Evolutionary conservation across 2,329 filamentous ascomycete species (phyloP).

Genomic region (Trichophyton benhamiae): DNA sequence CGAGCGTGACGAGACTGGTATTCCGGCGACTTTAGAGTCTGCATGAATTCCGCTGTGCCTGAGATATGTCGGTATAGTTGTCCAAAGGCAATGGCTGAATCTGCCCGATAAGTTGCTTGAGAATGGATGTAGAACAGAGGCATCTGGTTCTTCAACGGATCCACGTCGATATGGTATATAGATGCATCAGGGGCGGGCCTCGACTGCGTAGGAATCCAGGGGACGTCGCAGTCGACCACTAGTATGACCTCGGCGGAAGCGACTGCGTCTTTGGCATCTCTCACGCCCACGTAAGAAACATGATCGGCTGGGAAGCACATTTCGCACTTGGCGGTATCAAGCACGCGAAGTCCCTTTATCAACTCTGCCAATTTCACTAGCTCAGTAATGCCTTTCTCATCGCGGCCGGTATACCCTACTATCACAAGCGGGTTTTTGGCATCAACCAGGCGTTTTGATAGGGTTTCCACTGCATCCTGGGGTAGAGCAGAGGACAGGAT

Average conservation of each 20-base stretch:
- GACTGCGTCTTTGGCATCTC: slow-evolving; percentile 65
- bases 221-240: slow-evolving; percentile 79
- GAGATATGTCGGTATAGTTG: slow-evolving; percentile 56
- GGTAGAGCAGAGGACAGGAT: slow-evolving; percentile 55
- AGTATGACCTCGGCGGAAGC: slow-evolving; percentile 70
- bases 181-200: slow-evolving; percentile 44
- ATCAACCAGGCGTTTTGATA: slow-evolving; percentile 33
- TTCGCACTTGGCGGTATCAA: slow-evolving; percentile 43
- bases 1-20: slow-evolving; percentile 40
- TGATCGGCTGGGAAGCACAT: slow-evolving; percentile 40
- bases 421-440: slow-evolving; percentile 40
- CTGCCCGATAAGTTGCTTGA: slow-evolving; percentile 53
- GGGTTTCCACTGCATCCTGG: slow-evolving; percentile 32
- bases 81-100: slow-evolving; percentile 51
- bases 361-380: slow-evolving; percentile 37
- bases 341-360: slow-evolving; percentile 38
- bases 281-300: slow-evolving; percentile 52
- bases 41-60: slow-evolving; percentile 32
- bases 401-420: slow-evolving; percentile 40
- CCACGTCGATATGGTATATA: slow-evolving; percentile 54
- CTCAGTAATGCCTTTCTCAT: slow-evolving; percentile 31
- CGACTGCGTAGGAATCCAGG: slow-evolving; percentile 76
- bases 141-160: slow-evolving; percentile 60
- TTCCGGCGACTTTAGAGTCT: slow-evolving; percentile 31
- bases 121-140: slow-evolving; percentile 60